phyloP scores from a whole-genome alignment of 176 grass and related monocot genomes.

The Echinochloa phyllopogon region DNA sequence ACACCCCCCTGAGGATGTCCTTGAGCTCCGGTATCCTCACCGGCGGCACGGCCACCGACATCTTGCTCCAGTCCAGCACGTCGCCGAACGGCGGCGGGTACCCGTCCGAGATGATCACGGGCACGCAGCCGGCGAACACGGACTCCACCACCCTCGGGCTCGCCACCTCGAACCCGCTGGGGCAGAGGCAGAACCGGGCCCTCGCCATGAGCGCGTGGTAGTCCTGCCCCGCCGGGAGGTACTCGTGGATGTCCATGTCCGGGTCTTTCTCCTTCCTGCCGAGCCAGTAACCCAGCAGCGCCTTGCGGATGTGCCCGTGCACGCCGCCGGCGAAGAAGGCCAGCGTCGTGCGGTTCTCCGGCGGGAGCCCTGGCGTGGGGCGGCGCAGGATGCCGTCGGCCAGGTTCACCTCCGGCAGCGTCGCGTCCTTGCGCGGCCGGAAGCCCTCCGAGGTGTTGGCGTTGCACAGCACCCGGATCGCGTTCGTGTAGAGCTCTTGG shows the following conservation, averaged over 20 bases:
- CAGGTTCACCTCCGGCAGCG: slow-evolving; percentile 85
- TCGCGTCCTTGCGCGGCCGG: slow-evolving; percentile 71
- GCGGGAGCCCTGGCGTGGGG: slow-evolving; percentile 31
- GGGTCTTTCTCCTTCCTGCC: slow-evolving; percentile 54
- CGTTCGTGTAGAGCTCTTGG: slow-evolving; percentile 64
- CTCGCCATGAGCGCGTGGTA: slow-evolving; percentile 67
- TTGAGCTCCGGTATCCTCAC: slow-evolving; percentile 83
- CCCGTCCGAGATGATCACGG: slow-evolving; percentile 71
- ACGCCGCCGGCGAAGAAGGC: slow-evolving; percentile 81
- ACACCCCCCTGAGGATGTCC: slow-evolving; percentile 56
- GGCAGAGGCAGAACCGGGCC: slow-evolving; percentile 87
- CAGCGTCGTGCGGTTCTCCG: slow-evolving; percentile 53
- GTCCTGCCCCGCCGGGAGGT: slow-evolving; percentile 67
- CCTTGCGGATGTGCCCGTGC: slow-evolving; percentile 69
- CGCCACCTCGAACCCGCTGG: slow-evolving; percentile 87
- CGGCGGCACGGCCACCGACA: slow-evolving; percentile 68
- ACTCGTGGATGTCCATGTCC: slow-evolving; percentile 67
- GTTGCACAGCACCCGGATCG: slow-evolving; percentile 85
- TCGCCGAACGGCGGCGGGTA: slow-evolving; percentile 81
- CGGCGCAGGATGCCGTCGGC: slow-evolving; percentile 61
- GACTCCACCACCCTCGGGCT: slow-evolving; percentile 85
- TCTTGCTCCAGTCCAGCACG: slow-evolving; percentile 87
- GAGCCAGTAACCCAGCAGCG: slow-evolving; percentile 62
- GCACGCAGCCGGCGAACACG: slow-evolving; percentile 73
- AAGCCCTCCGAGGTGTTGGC: slow-evolving; percentile 92